A percentile compares a stretch with the other conserved stretches of the same genome.
Evolutionary conservation across 495 filamentous ascomycete genomes (phyloP).

Genomic region (Glarea lozoyensis): DNA sequence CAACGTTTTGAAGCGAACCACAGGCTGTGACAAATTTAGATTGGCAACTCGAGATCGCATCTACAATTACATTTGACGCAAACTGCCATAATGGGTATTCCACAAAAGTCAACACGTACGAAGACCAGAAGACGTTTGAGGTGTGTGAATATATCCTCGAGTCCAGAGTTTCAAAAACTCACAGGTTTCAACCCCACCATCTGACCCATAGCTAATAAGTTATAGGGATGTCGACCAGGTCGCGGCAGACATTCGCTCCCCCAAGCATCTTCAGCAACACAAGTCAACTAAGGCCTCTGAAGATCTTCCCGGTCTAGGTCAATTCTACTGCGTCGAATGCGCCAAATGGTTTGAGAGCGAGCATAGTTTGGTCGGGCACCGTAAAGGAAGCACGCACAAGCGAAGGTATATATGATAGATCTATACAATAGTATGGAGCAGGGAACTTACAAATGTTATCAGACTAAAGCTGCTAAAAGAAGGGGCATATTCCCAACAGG

Average conservation of each 20-base stretch:
- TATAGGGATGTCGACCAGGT: constrained; percentile 82
- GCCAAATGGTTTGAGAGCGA: constrained; percentile 94
- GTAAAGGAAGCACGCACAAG: constrained; percentile 86
- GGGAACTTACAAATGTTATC: constrained; percentile 6
- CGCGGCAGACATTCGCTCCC: constrained; percentile 63
- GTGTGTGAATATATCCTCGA: constrained; percentile 3
- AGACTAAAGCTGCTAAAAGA: constrained; percentile 70
- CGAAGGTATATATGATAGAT: constrained; percentile 76
- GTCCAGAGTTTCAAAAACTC: neutral
- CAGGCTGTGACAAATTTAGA: too few species aligned
- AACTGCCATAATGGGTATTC: constrained; percentile 33
- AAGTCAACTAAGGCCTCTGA: constrained; percentile 72
- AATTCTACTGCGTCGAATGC: constrained; percentile 85
- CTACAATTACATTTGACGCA: too few species aligned
- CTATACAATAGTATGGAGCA: too few species aligned
- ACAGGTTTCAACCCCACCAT: neutral
- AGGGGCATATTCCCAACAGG: constrained; percentile 76
- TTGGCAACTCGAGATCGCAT: too few species aligned
- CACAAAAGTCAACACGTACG: constrained; percentile 43
- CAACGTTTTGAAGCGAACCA: too few species aligned
- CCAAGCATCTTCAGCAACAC: constrained; percentile 68
- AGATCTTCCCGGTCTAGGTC: constrained; percentile 77
- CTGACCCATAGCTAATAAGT: constrained; percentile 7
- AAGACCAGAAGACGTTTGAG: constrained; percentile 46
- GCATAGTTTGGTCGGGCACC: constrained; percentile 62